Evolutionary conservation across 495 filamentous ascomycete genomes (phyloP), one percentile per base, ranked within the genome.

Genomic region (Neurospora sp.): DNA sequence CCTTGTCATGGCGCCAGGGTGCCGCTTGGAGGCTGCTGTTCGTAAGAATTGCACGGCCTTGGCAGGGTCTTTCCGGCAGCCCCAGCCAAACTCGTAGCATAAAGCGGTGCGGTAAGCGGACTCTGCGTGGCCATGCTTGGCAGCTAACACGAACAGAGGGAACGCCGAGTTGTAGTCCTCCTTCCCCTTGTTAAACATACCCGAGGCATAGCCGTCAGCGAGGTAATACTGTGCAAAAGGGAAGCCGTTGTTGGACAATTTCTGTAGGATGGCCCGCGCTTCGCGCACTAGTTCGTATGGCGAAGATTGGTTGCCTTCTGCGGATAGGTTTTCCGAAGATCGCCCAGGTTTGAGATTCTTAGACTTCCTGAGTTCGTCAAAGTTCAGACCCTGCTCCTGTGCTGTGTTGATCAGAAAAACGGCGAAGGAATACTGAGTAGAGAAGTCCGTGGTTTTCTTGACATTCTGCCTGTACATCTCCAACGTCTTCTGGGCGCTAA

Each of bases 61-160:
- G 42, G 90, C 87, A 48, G 90, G 90, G 78, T 98, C 95, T 73
- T 92, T 93, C 41, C 93, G 88, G 73, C 91, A 94, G 27, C 96
- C 96, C 96, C 96, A 98, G 74, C 94, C 96, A 82, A 97, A 98
- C 79, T 99, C 96, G 82, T 97, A 98, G 84, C 95, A 98, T 42
- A 99, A 84, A 5, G 92, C 96, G 69, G 95, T 91, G 71, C 96
- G 92, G 83, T 97, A 99, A 54, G 90, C 95, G 38, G 96, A 94
- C 83, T 99, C 96, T 39, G 96, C 92, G 79, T 99, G 96, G 39
- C 96, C 96, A 81, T 98, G 96, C 83, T 98, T 99, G 80, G 92
- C 94, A 14, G 96, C 96, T 2, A 95, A 89, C 40, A 97, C 85
- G 79, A 99, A 99, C 8, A 98, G 89, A 0, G 92, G 89, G 77